Evolutionary conservation across 106 monocot genomes (phyloP).

Genomic region (Phalaenopsis aphrodite): DNA sequence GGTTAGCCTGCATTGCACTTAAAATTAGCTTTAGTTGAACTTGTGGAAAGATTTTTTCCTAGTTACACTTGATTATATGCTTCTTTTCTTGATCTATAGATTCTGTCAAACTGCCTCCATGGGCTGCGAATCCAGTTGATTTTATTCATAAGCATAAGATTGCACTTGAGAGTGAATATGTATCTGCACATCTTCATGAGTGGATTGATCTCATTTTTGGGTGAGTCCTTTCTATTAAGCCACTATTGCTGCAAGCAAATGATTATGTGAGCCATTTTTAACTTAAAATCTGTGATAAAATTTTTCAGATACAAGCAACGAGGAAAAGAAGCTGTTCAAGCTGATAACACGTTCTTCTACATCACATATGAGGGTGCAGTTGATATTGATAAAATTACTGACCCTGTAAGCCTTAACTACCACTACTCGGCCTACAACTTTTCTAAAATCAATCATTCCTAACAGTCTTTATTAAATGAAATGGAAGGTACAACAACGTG

Average conservation of each 20-base stretch:
- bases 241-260: neutral
- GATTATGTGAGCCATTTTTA: neutral
- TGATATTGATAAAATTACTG: slow-evolving; percentile 89
- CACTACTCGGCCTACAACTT: neutral
- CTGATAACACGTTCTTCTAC: slow-evolving; percentile 91
- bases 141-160: slow-evolving; percentile 94
- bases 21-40: neutral
- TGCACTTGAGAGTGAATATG: slow-evolving; percentile 98
- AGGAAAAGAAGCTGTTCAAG: slow-evolving; percentile 80
- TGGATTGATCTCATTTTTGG: slow-evolving; percentile 99
- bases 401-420: slow-evolving; percentile 53
- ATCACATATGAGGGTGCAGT: slow-evolving; percentile 96
- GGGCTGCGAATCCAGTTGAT: slow-evolving; percentile 86
- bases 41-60: neutral
- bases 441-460: neutral
- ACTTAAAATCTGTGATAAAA: neutral
- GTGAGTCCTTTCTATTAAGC: slow-evolving; percentile 25
- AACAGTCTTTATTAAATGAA: slow-evolving; percentile 4
- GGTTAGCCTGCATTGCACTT: slow-evolving; percentile 28
- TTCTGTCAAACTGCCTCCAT: slow-evolving; percentile 84
- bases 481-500: slow-evolving; percentile 71
- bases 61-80: neutral
- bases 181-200: slow-evolving; percentile 94
- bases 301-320: slow-evolving; percentile 80
- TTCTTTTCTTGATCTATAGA: slow-evolving; percentile 37